Conservation (phyloP, 2,329 filamentous ascomycete genomes). For the Clarireedia hainanense region DNA sequence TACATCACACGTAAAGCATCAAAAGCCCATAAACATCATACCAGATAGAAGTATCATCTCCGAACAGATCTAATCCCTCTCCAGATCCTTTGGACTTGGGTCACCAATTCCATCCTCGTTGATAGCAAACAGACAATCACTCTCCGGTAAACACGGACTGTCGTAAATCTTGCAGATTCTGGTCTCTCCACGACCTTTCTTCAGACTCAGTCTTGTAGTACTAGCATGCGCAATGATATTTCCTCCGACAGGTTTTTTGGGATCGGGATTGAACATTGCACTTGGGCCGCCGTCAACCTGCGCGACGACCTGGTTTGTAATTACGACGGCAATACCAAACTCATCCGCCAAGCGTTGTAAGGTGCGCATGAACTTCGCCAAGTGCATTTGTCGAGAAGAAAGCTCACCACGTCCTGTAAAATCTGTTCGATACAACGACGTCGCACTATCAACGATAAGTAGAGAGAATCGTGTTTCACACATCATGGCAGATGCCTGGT, state of each 20-base stretch:
- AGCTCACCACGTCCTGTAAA: conserved; percentile 95
- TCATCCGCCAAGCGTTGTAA: conserved; percentile 70
- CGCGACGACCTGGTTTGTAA: conserved; percentile 97
- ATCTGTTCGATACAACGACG: conserved; percentile 89
- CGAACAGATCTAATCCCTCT: conserved; percentile 53
- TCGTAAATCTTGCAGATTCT: conserved; percentile 99
- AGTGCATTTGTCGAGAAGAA: conserved; percentile 82
- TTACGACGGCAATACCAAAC: conserved; percentile 96
- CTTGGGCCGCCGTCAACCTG: conserved; percentile 95
- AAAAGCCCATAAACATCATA: neutral
- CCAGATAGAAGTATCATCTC: neutral
- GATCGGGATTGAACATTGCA: conserved; percentile 98
- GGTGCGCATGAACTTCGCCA: conserved; percentile 83
- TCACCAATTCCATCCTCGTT: conserved; percentile 96
- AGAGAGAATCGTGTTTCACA: conserved; percentile 96
- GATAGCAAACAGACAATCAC: conserved; percentile 94
- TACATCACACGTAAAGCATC: neutral
- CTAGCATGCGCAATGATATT: conserved; percentile 98
- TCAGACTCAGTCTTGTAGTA: conserved; percentile 87
- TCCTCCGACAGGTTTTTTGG: conserved; percentile 97
- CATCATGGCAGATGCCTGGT: conserved; percentile 98
- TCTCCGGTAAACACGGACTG: conserved; percentile 92
- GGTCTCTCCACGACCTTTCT: conserved; percentile 92
- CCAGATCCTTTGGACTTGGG: conserved; percentile 88
- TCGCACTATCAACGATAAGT: conserved; percentile 92